Evolutionary conservation across 2,329 filamentous ascomycete species (phyloP).

Genomic region (Rhynchosporium agropyri): DNA sequence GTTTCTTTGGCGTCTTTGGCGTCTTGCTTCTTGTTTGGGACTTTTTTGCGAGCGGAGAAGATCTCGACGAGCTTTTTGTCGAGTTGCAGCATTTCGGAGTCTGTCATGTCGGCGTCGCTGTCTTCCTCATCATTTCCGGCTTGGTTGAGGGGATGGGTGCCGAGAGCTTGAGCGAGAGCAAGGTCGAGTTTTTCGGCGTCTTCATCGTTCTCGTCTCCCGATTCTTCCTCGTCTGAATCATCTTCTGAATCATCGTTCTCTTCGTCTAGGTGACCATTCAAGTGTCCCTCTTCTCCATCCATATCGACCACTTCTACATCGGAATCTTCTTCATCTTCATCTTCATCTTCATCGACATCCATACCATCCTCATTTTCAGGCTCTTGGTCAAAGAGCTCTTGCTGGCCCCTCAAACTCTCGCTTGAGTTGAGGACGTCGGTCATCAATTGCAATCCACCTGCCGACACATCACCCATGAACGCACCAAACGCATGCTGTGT

Average conservation of each 20-base stretch:
- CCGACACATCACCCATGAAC: slow-evolving; percentile 75
- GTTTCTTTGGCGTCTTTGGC: slow-evolving; percentile 85
- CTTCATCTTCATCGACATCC: slow-evolving; percentile 44
- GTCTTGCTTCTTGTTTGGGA: slow-evolving; percentile 73
- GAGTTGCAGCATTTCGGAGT: slow-evolving; percentile 91
- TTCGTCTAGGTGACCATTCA: slow-evolving; percentile 45
- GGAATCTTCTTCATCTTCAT: slow-evolving; percentile 46
- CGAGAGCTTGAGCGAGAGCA: slow-evolving; percentile 76
- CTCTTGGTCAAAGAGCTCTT: slow-evolving; percentile 78
- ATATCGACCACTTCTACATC: slow-evolving; percentile 55
- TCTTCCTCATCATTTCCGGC: slow-evolving; percentile 59
- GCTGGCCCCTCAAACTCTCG: slow-evolving; percentile 81
- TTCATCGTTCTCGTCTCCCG: slow-evolving; percentile 45
- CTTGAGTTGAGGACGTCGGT: slow-evolving; percentile 73
- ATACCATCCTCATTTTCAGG: slow-evolving; percentile 53
- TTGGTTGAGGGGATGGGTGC: slow-evolving; percentile 67
- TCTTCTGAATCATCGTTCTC: slow-evolving; percentile 49
- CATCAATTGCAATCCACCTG: slow-evolving; percentile 67
- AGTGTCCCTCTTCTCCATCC: slow-evolving; percentile 48
- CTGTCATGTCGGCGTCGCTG: slow-evolving; percentile 82
- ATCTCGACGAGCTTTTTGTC: slow-evolving; percentile 83
- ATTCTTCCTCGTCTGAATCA: slow-evolving; percentile 46
- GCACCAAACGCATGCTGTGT: slow-evolving; percentile 86
- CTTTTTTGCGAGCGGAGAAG: slow-evolving; percentile 76
- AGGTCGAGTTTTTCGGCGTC: slow-evolving; percentile 59